A percentile compares a stretch with the other conserved stretches of the same genome.
phyloP scores from a whole-genome alignment of 192 early-diverging fungal species.

The Anaeromyces robustus region DNA sequence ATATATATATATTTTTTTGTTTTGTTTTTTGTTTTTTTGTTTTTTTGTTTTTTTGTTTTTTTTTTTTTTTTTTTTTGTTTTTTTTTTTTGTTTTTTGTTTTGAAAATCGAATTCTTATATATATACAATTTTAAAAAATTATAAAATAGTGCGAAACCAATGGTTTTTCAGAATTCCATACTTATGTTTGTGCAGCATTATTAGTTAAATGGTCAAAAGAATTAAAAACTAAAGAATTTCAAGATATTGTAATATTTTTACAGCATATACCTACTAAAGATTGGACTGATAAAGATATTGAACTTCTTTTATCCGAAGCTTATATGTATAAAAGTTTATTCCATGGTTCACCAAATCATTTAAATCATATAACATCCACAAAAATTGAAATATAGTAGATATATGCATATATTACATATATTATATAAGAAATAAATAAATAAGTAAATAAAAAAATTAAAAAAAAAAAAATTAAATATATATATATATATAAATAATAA shows the following conservation, averaged over 20 bases:
- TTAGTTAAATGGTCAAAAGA: slow-evolving; percentile 82
- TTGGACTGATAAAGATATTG: slow-evolving; percentile 85
- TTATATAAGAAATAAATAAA: neutral
- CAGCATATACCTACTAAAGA: slow-evolving; percentile 71
- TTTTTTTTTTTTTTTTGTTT: too few species aligned
- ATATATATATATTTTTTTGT: too few species aligned
- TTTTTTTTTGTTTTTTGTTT: too few species aligned
- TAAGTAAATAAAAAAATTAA: too few species aligned
- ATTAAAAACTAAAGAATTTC: slow-evolving; percentile 77
- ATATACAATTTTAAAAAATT: too few species aligned
- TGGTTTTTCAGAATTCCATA: slow-evolving; percentile 91
- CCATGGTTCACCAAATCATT: slow-evolving; percentile 76
- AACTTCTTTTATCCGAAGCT: slow-evolving; percentile 85
- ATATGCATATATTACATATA: too few species aligned
- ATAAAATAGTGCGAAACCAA: slow-evolving; percentile 51
- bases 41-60: too few species aligned
- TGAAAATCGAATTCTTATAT: too few species aligned
- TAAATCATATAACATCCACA: neutral
- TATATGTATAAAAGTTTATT: slow-evolving; percentile 96
- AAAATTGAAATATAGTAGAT: neutral
- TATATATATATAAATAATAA: too few species aligned
- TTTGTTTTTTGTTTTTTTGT: too few species aligned
- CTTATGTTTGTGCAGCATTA: slow-evolving; percentile 97
- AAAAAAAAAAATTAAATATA: too few species aligned
- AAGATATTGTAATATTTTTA: slow-evolving; percentile 80